Conservation (phyloP, 768 basidiomycete species). For the Leccinellum albellum region DNA sequence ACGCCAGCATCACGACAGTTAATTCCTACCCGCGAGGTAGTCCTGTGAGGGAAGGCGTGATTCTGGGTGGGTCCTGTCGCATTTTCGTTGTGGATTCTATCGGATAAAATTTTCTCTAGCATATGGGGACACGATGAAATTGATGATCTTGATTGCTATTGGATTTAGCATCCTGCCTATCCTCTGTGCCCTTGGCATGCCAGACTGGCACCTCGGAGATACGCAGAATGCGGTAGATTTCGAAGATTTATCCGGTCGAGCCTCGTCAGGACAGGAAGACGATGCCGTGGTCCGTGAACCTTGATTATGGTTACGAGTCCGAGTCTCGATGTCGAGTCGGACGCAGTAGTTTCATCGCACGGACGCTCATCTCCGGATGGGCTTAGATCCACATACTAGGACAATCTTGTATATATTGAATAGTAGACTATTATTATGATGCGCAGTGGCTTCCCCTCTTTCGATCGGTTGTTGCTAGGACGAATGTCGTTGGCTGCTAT, state of each 20-base stretch:
- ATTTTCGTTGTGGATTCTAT: not conserved
- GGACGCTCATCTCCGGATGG: not conserved
- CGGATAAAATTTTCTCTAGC: conserved; percentile 26
- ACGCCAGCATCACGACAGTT: conserved; percentile 53
- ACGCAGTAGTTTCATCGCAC: not conserved
- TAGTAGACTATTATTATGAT: not conserved
- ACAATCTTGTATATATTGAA: not conserved
- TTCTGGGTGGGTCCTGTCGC: conserved; percentile 38
- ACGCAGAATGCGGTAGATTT: conserved; percentile 66
- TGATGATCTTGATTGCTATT: conserved; percentile 53
- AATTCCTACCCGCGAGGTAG: conserved; percentile 45
- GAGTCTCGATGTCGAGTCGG: not conserved
- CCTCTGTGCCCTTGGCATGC: conserved; percentile 54
- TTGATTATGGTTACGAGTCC: not conserved
- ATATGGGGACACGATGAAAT: conserved; percentile 54
- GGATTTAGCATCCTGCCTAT: conserved; percentile 56
- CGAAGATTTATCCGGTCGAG: conserved; percentile 19
- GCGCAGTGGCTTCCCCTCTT: not conserved
- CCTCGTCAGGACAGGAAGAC: not conserved
- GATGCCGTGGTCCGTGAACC: not conserved
- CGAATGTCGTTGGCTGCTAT: not conserved
- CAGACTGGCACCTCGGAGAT: conserved; percentile 65
- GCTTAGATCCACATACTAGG: not conserved
- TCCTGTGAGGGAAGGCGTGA: conserved; percentile 63
- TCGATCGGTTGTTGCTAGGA: not conserved